A percentile compares a stretch with the other conserved stretches of the same genome.
phyloP scores from a whole-genome alignment of 1,139 yeast genomes.

The Geotrichum candidum region DNA sequence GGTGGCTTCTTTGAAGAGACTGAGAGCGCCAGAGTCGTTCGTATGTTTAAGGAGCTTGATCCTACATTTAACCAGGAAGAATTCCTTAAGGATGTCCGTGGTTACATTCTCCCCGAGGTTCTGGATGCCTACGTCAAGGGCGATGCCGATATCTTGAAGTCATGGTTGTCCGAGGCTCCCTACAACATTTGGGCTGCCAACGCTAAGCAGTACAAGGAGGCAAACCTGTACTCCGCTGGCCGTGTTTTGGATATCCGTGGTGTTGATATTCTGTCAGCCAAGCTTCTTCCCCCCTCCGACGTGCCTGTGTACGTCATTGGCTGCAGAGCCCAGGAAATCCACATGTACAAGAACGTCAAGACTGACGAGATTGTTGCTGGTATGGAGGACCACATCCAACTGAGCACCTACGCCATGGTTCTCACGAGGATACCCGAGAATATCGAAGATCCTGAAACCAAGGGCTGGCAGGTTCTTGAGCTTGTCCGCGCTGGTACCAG shows the following conservation, averaged over 20 bases:
- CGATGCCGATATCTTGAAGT: conserved; percentile 72
- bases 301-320: conserved; percentile 90
- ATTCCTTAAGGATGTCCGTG: conserved; percentile 80
- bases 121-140: conserved; percentile 94
- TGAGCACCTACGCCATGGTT: conserved; percentile 94
- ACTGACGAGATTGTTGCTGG: conserved; percentile 97
- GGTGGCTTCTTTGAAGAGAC: conserved; percentile 93
- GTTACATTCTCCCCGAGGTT: conserved; percentile 90
- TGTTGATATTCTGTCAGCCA: conserved; percentile 86
- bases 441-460: conserved; percentile 82
- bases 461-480: conserved; percentile 96
- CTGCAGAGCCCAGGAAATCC: conserved; percentile 95
- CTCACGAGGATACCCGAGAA: conserved; percentile 90
- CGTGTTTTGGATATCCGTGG: conserved; percentile 91
- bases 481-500: conserved; percentile 93
- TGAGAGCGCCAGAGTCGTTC: conserved; percentile 86
- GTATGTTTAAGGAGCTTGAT: conserved; percentile 82
- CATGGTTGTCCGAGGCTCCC: conserved; percentile 97
- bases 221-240: conserved; percentile 88
- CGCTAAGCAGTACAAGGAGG: conserved; percentile 87
- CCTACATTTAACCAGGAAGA: conserved; percentile 77
- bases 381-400: conserved; percentile 84
- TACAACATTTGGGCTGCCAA: conserved; percentile 91
- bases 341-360: conserved; percentile 79
- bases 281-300: conserved; percentile 84